A percentile compares a stretch with the other conserved stretches of the same genome.
phyloP scores from a whole-genome alignment of 1,284 basidiomycete species.

The Malassezia obtusa region DNA sequence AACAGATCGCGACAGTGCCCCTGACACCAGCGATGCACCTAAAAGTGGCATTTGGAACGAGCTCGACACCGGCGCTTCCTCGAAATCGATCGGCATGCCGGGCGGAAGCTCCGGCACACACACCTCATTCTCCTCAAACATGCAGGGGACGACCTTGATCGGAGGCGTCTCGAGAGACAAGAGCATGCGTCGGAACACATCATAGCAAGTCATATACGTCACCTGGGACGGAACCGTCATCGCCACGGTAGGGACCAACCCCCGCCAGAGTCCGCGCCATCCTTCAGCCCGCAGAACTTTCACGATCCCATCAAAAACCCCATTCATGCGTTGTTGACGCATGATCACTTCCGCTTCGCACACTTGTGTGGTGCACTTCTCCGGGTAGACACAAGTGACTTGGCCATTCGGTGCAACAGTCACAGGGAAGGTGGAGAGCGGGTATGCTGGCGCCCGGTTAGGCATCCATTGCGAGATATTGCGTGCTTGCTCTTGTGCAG shows the following conservation, averaged over 20 bases:
- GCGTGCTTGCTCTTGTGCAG: background rate
- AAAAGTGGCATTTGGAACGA: slow-evolving; percentile 27
- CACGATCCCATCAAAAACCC: slow-evolving; percentile 39
- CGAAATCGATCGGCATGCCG: slow-evolving; percentile 4
- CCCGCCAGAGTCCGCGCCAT: slow-evolving; percentile 42
- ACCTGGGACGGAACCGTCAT: slow-evolving; percentile 89
- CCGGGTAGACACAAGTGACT: slow-evolving; percentile 9
- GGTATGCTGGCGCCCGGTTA: background rate
- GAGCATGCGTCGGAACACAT: slow-evolving; percentile 60
- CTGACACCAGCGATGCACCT: slow-evolving; percentile 68
- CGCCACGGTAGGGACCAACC: slow-evolving; percentile 40
- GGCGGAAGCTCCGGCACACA: slow-evolving; percentile 1
- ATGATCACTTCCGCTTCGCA: slow-evolving; percentile 22
- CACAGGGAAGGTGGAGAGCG: slow-evolving; percentile 8
- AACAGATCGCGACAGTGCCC: slow-evolving; percentile 68
- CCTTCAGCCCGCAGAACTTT: slow-evolving; percentile 40
- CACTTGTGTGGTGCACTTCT: slow-evolving; percentile 8
- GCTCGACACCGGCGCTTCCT: background rate
- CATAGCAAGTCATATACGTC: slow-evolving; percentile 92
- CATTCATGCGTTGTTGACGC: slow-evolving; percentile 28
- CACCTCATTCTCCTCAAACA: background rate
- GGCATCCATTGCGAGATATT: background rate
- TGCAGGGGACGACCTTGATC: background rate
- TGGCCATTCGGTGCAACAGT: slow-evolving; percentile 18
- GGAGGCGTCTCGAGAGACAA: slow-evolving; percentile 17